Conservation (phyloP, 306 rosid species). For the Vicia faba region DNA sequence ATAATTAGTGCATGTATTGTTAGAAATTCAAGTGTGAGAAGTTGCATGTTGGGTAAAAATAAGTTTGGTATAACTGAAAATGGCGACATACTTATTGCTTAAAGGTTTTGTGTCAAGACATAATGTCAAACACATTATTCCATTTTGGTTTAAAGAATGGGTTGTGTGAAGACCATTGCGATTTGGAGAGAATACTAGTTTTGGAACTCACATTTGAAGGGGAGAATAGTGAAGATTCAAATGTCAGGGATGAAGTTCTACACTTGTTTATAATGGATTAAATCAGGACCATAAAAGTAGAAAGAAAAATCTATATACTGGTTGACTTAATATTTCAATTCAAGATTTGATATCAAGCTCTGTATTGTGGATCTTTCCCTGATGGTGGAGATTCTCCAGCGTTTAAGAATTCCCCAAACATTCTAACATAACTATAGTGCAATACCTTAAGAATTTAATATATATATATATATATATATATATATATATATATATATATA, state of each 20-base stretch:
- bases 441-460: constrained; percentile 3
- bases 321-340: not conserved
- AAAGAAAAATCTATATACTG: not conserved
- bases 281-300: not conserved
- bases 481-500: too few species aligned
- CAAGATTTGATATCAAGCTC: not conserved
- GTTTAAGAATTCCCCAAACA: not conserved
- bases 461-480: too few species aligned
- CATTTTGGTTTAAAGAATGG: not conserved
- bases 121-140: not conserved
- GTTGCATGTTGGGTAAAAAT: not conserved
- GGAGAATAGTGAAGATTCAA: not conserved
- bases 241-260: not conserved
- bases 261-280: not conserved
- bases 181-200: not conserved
- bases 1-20: not conserved
- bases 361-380: not conserved
- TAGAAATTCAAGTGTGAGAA: constrained; percentile 2
- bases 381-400: not conserved
- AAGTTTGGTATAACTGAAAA: not conserved
- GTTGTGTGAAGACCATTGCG: not conserved
- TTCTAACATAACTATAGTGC: constrained; percentile 14
- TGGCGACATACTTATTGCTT: not conserved
- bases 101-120: not conserved
- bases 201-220: constrained; percentile 2